phyloP scores from a whole-genome alignment of 345 rosid species.

The Gossypium turneri region DNA sequence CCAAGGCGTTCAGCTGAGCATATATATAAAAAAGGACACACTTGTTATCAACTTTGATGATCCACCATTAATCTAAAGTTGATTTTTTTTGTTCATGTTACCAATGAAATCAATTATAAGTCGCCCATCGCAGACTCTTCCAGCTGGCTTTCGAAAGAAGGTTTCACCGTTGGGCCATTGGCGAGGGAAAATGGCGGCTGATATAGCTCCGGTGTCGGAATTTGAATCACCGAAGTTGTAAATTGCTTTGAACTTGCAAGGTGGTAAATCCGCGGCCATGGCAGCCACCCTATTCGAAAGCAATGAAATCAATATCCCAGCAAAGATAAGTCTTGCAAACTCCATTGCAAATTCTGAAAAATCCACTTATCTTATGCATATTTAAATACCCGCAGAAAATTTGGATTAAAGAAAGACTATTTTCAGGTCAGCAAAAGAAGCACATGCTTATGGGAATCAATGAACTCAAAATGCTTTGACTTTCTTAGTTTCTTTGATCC shows the following conservation, averaged over 20 bases:
- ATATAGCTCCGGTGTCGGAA: constrained; percentile 78
- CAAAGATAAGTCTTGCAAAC: neutral
- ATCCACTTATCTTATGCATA: neutral
- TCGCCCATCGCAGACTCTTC: constrained; percentile 69
- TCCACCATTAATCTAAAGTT: neutral
- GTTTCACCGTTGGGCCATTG: constrained; percentile 56
- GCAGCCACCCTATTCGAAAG: constrained; percentile 17
- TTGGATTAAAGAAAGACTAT: neutral
- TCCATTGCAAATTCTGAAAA: constrained; percentile 8
- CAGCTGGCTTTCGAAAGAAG: constrained; percentile 63
- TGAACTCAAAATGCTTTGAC: neutral
- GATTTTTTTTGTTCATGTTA: constrained; percentile 9
- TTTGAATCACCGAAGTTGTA: constrained; percentile 92
- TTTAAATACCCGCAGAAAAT: neutral
- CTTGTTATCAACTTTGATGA: neutral
- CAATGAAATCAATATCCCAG: constrained; percentile 3
- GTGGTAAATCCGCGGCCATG: constrained; percentile 12
- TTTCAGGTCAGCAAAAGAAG: neutral
- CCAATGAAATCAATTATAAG: constrained; percentile 82
- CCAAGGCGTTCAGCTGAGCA: constrained; percentile 66
- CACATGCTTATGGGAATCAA: neutral
- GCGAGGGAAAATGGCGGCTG: constrained; percentile 68
- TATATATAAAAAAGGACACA: neutral
- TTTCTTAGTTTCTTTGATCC: neutral
- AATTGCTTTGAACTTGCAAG: constrained; percentile 61